Evolutionary conservation across 2,329 filamentous ascomycete genomes (phyloP), one percentile per base, ranked within the genome.

Genomic region (Corynespora cassiicola): DNA sequence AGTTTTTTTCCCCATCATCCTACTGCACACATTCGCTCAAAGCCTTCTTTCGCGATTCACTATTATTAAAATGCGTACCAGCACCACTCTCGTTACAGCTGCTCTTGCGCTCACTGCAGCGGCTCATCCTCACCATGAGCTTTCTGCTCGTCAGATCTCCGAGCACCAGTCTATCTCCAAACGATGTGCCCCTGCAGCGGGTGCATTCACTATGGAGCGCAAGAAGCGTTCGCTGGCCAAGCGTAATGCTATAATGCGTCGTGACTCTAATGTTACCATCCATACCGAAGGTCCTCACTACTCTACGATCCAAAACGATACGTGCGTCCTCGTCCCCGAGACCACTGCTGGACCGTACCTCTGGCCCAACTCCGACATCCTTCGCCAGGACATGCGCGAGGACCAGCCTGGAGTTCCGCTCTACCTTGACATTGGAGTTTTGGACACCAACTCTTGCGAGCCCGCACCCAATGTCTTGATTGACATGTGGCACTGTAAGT

Each of bases 401-500:
- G 55, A 47, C 12, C 56, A 73, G 44, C 42, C 29, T 2, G 70
- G 69, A 32, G 57, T 73, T 8, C 63, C 66, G n/a, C 50, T 74
- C n/a, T 63, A 62, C 36, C 56, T 73, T 36, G 69, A 73, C 36
- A 62, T 70, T 33, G 68, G 73, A 47, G 42, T 72, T 18, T 63
- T 73, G 20, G 57, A 74, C 46, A 65, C 68, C 30, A 58, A 61
- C 11, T 70, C 69, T 25, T 73, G 70, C 49, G 61, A 73, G n/a
- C 71, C 70, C 1, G 49, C 71, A 14, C 34, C 59, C 1, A 50
- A 66, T 3, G 47, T 67, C 28, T 63, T 66, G 21, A 51, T 66
- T 16, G 70, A 73, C 17, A 41, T 73, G 38, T 73, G 69, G 70
- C 59, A 70, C 50, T 70, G 65, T 36, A 32, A 18, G 34, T 28